Conservation (phyloP, 179 eudicot genomes). For the Actinidia arguta region DNA sequence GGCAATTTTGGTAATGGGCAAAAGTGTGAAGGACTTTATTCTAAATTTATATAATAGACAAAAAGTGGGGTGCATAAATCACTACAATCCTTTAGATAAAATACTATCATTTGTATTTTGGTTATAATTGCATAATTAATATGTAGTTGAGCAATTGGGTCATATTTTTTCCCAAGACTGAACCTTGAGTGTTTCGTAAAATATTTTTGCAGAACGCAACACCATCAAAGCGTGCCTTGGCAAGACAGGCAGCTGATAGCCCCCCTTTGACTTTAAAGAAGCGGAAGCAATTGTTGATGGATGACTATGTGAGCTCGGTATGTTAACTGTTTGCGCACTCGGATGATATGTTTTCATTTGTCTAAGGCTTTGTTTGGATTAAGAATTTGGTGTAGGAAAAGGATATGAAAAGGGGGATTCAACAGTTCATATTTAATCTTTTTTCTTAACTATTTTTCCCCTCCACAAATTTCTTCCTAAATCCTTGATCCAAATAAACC, state of each 20-base stretch:
- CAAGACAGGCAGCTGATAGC: slow-evolving; percentile 72
- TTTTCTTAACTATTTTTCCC: no score
- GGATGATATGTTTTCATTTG: background rate
- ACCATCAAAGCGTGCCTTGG: slow-evolving; percentile 74
- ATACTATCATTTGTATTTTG: background rate
- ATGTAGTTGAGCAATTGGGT: background rate
- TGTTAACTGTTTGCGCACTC: background rate
- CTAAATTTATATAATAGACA: no score
- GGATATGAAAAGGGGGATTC: no score
- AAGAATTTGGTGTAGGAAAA: no score
- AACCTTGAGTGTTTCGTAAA: slow-evolving; percentile 1
- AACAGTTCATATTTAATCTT: no score
- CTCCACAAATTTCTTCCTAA: no score
- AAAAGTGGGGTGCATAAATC: no score
- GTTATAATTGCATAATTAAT: background rate
- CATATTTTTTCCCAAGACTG: slow-evolving; percentile 8
- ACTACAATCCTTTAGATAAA: no score
- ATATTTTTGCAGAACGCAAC: slow-evolving; percentile 59
- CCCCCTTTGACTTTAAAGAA: slow-evolving; percentile 71
- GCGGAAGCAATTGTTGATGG: slow-evolving; percentile 76
- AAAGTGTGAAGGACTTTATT: no score
- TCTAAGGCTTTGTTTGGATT: no score
- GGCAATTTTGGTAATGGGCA: no score
- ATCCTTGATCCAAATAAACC: no score
- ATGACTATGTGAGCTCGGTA: slow-evolving; percentile 68